Percentiles rank a stretch among this genome's conserved stretches.
Conservation (phyloP, 2,329 filamentous ascomycete species). For the Hypoxylon sp. region DNA sequence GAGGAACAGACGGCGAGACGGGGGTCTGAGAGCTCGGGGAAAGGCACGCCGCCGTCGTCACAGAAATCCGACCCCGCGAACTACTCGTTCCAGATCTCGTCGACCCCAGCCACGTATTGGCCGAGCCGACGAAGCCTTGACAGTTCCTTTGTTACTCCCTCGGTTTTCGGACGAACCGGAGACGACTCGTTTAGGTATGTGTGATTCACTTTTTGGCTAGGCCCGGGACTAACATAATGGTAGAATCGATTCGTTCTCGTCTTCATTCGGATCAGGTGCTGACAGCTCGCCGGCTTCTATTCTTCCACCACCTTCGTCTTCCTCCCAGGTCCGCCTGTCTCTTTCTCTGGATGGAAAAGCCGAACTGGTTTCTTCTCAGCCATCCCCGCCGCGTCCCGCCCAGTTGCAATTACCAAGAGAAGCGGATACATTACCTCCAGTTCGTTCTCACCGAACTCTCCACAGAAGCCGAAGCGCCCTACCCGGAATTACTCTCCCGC, state of each 20-base stretch:
- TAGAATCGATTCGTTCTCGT: slow-evolving; percentile 62
- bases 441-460: slow-evolving; percentile 67
- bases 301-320: slow-evolving; percentile 59
- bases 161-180: slow-evolving; percentile 57
- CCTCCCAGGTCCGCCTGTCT: slow-evolving; percentile 79
- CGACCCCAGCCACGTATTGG: slow-evolving; percentile 65
- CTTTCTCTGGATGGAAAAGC: slow-evolving; percentile 92
- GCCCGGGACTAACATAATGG: slow-evolving; percentile 36
- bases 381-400: slow-evolving; percentile 77
- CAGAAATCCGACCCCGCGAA: slow-evolving; percentile 47
- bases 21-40: slow-evolving; percentile 36
- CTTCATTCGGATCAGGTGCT: slow-evolving; percentile 60
- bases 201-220: neutral
- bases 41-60: slow-evolving; percentile 47
- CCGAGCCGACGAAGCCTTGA: slow-evolving; percentile 71
- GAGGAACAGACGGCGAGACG: slow-evolving; percentile 30
- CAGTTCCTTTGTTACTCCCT: slow-evolving; percentile 67
- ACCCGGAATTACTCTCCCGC: slow-evolving; percentile 70
- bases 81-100: slow-evolving; percentile 57
- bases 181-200: slow-evolving; percentile 65
- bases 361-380: slow-evolving; percentile 81
- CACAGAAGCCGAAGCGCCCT: slow-evolving; percentile 81
- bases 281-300: slow-evolving; percentile 56
- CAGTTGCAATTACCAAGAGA: slow-evolving; percentile 64
- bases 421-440: slow-evolving; percentile 63